These are phyloP conservation scores for Lachnellula occidentalis DNA, from an alignment of 2,329 filamentous ascomycete species.

Conservation along the genomic window DNA sequence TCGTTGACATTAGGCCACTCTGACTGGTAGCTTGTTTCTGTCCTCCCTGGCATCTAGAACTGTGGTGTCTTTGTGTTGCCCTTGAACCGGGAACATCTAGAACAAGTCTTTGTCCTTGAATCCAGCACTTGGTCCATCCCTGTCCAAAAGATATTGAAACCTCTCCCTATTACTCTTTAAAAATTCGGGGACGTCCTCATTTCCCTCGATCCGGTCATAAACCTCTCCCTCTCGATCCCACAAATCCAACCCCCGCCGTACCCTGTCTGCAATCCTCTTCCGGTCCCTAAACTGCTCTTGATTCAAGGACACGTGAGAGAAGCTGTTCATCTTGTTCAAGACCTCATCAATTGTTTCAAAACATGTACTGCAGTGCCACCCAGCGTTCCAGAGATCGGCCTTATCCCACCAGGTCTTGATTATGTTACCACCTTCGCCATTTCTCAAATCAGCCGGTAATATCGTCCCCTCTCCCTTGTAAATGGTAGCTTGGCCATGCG, in stretches of 20 bases:
- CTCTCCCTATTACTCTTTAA: slow-evolving; percentile 27
- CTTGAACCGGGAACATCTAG: background rate
- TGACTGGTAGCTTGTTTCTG: background rate
- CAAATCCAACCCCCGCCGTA: slow-evolving; percentile 39
- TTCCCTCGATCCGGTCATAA: slow-evolving; percentile 35
- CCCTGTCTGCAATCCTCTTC: slow-evolving; percentile 36
- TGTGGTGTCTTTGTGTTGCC: no score
- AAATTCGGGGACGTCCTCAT: slow-evolving; percentile 39
- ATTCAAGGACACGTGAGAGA: slow-evolving; percentile 38
- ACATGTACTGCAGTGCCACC: slow-evolving; percentile 44
- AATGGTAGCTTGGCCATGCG: slow-evolving; percentile 41
- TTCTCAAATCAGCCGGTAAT: slow-evolving; percentile 36
- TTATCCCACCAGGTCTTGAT: slow-evolving; percentile 27
- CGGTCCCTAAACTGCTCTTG: slow-evolving; percentile 36
- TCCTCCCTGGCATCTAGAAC: no score
- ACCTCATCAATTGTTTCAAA: slow-evolving; percentile 39
- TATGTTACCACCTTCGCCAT: slow-evolving; percentile 24
- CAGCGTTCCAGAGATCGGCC: slow-evolving; percentile 35
- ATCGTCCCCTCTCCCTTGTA: slow-evolving; percentile 37
- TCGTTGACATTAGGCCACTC: background rate
- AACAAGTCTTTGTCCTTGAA: slow-evolving; percentile 15
- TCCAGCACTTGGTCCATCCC: slow-evolving; percentile 20
- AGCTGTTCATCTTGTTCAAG: slow-evolving; percentile 37
- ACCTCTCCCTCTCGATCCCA: slow-evolving; percentile 34
- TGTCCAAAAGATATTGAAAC: slow-evolving; percentile 23